Base-by-base conservation (phyloP, 225 moss, liverwort and hornwort genomes). In the Anthoceros angustus region DNA sequence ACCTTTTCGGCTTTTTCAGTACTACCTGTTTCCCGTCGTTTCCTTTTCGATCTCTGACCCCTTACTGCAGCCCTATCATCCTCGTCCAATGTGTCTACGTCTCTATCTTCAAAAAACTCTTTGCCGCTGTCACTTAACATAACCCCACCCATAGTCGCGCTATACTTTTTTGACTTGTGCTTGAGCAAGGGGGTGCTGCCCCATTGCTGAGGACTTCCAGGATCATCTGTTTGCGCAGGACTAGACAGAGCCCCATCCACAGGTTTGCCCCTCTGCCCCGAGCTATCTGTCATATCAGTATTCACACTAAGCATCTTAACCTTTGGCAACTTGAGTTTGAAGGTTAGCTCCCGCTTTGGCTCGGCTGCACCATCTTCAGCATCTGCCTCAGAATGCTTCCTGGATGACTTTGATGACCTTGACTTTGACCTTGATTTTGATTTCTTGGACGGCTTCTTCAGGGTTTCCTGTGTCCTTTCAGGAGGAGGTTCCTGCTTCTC, bases 401-500 rank as follows among this genome's bases (percentile, higher is more conserved):
- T 55, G 32, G 32, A 32, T 4, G 32, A 32, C 32, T 32, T 32
- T 32, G 32, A 32, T 32, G 32, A 32, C 4, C 32, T 32, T 32
- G 32, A 32, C n/a, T 15, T 55, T 0, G 55, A 55, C 55, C 23
- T 55, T 1, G 55, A 55, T 55, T 55, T 55, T 55, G 55, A 55
- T 64, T 78, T 86, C 66, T 74, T 74, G 8, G 71, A 64, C 43
- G 75, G 50, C 66, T 76, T 85, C 66, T 76, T 78, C 14, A 66
- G 43, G 40, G 68, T 72, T 48, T 71, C 72, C 40, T 75, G 74
- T 43, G 64, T 70, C 63, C 72, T 75, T 60, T 72, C 71, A 62
- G 70, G 75, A n/a, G 70, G 77, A 40, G 48, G 70, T 25, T 72
- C 80, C 45, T 69, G 82, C 60, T 80, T 87, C 69, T 92, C 94